Evolutionary conservation across 2,329 filamentous ascomycete genomes (phyloP).

Genomic region (Fusarium algeriense): DNA sequence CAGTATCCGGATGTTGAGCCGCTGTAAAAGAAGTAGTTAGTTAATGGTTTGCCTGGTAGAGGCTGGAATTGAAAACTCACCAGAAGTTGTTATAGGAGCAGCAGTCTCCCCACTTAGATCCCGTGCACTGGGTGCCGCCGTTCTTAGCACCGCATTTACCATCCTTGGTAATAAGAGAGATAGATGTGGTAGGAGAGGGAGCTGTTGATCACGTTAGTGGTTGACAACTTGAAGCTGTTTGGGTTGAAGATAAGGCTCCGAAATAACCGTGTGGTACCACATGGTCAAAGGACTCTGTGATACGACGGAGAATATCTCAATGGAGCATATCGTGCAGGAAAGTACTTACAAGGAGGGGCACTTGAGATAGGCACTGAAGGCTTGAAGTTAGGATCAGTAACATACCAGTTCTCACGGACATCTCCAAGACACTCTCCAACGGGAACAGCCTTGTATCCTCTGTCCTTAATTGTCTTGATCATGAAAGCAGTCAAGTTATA

Average conservation of each 20-base stretch:
- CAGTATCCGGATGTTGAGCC: constrained; percentile 44
- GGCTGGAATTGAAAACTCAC: constrained; percentile 37
- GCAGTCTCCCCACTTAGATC: constrained; percentile 52
- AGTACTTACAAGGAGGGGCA: background rate
- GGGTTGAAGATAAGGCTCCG: background rate
- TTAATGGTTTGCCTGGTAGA: background rate
- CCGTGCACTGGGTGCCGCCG: constrained; percentile 48
- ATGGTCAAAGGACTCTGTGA: background rate
- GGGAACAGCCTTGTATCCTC: constrained; percentile 62
- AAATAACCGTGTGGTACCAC: constrained; percentile 2
- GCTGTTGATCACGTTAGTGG: constrained; percentile 12
- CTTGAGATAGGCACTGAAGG: constrained; percentile 36
- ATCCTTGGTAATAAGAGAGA: constrained; percentile 40
- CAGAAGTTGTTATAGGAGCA: constrained; percentile 54
- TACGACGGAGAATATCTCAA: background rate
- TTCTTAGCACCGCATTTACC: constrained; percentile 51
- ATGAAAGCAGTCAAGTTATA: constrained; percentile 57
- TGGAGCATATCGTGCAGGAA: background rate
- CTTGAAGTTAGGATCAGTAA: constrained; percentile 35
- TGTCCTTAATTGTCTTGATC: constrained; percentile 54
- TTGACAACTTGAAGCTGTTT: background rate
- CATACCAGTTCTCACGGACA: constrained; percentile 63
- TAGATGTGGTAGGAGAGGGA: background rate
- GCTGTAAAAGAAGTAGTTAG: background rate
- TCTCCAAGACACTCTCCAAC: constrained; percentile 70